Evolutionary conservation across 305 asterid species (phyloP).

Genomic region (Ajuga reptans): DNA sequence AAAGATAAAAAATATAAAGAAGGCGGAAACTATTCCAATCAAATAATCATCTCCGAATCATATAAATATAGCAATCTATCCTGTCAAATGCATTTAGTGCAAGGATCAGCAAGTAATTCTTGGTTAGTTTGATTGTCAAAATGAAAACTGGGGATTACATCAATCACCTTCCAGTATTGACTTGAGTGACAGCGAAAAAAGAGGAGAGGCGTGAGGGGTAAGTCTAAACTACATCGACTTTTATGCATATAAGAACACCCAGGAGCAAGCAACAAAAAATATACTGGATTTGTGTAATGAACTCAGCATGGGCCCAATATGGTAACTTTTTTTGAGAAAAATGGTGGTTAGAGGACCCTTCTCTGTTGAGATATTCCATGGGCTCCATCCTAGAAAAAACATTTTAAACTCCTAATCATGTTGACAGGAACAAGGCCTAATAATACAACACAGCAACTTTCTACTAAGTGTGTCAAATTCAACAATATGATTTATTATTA

Average conservation of each 20-base stretch:
- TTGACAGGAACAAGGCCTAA: not conserved
- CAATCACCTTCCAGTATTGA: not conserved
- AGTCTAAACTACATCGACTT: not conserved
- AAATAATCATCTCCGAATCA: not conserved
- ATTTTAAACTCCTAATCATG: not conserved
- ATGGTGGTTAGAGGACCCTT: not conserved
- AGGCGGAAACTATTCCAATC: not conserved
- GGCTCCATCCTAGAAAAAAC: not conserved
- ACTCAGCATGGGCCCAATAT: not conserved
- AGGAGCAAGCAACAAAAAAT: not conserved
- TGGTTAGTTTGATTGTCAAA: not conserved
- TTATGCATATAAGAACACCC: not conserved
- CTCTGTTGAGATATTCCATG: not conserved
- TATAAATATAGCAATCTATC: not conserved
- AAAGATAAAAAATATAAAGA: constrained; percentile 5
- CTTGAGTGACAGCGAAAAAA: not conserved
- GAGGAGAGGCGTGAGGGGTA: not conserved
- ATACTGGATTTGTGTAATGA: not conserved
- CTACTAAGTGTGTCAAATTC: not conserved
- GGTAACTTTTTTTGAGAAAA: not conserved
- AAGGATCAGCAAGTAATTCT: not conserved
- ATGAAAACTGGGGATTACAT: not conserved
- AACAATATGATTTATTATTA: constrained; percentile 5
- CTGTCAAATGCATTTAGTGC: constrained; percentile 3
- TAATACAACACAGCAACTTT: not conserved